These are phyloP conservation scores for Lonicera japonica DNA, from an alignment of 129 eudicot species.

Conservation along the genomic window DNA sequence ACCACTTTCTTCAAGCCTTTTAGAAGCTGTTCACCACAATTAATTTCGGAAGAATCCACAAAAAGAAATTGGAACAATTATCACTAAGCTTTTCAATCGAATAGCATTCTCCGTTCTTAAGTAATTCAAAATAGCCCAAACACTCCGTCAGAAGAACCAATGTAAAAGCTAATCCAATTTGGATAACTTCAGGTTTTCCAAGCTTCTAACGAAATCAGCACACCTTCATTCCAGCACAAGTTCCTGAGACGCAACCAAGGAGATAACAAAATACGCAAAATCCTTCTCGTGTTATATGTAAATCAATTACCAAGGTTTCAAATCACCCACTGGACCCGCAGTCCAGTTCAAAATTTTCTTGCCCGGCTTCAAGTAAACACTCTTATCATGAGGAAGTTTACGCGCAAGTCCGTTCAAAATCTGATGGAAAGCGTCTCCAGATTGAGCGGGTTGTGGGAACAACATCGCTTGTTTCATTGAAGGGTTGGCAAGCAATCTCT, in stretches of 20 bases:
- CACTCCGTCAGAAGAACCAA: neutral
- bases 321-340: conserved; percentile 77
- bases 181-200: neutral
- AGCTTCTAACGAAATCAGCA: neutral
- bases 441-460: conserved; percentile 85
- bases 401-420: conserved; percentile 94
- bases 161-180: neutral
- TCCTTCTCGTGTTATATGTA: neutral
- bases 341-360: conserved; percentile 84
- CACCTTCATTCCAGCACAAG: conserved; percentile 13
- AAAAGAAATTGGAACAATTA: no score
- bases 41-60: no score
- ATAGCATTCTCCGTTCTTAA: no score
- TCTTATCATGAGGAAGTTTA: conserved; percentile 73
- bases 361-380: conserved; percentile 59
- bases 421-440: conserved; percentile 95
- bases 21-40: no score
- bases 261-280: neutral
- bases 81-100: no score
- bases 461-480: conserved; percentile 96
- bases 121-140: neutral
- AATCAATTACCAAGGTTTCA: conserved; percentile 75
- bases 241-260: neutral
- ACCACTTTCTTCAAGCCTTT: no score
- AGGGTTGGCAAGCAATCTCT: conserved; percentile 91